Evolutionary conservation across 495 filamentous ascomycete genomes (phyloP).

Genomic region (Penicillium antarcticum): DNA sequence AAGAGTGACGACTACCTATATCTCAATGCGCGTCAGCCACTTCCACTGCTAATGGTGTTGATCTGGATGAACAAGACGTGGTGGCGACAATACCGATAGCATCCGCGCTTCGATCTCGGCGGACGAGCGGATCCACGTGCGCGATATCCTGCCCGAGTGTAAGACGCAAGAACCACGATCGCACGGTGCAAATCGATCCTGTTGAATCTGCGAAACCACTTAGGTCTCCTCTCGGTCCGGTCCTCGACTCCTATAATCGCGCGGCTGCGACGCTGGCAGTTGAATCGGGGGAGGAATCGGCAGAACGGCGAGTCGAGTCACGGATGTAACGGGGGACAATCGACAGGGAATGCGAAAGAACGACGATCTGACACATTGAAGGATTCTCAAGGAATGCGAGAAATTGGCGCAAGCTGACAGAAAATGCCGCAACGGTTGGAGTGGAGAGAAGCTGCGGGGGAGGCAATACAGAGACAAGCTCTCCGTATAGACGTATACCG

Average conservation of each 20-base stretch:
- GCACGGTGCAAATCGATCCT: background rate
- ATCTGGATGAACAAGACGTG: slow-evolving; percentile 10
- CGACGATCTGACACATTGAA: slow-evolving; percentile 27
- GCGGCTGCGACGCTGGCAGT: slow-evolving; percentile 24
- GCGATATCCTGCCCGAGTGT: slow-evolving; percentile 6
- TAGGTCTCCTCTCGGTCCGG: background rate
- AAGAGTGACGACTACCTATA: background rate
- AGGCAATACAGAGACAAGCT: background rate
- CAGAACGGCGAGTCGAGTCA: slow-evolving; percentile 15
- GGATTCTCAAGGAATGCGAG: background rate
- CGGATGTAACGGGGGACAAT: slow-evolving; percentile 26
- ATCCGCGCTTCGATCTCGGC: slow-evolving; percentile 20
- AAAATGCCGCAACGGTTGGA: slow-evolving; percentile 28
- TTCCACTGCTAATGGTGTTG: background rate
- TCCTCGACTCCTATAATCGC: slow-evolving; percentile 18
- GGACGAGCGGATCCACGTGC: slow-evolving; percentile 18
- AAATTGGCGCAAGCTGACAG: slow-evolving; percentile 14
- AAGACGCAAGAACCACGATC: slow-evolving; percentile 2
- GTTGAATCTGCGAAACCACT: background rate
- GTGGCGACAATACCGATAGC: slow-evolving; percentile 20
- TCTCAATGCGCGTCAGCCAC: background rate
- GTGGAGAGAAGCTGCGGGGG: slow-evolving; percentile 28
- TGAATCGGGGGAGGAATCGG: slow-evolving; percentile 7
- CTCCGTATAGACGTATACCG: background rate
- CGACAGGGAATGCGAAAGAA: slow-evolving; percentile 14